Evolutionary conservation across 495 filamentous ascomycete species (phyloP).

Genomic region (Trichoderma parareesei): DNA sequence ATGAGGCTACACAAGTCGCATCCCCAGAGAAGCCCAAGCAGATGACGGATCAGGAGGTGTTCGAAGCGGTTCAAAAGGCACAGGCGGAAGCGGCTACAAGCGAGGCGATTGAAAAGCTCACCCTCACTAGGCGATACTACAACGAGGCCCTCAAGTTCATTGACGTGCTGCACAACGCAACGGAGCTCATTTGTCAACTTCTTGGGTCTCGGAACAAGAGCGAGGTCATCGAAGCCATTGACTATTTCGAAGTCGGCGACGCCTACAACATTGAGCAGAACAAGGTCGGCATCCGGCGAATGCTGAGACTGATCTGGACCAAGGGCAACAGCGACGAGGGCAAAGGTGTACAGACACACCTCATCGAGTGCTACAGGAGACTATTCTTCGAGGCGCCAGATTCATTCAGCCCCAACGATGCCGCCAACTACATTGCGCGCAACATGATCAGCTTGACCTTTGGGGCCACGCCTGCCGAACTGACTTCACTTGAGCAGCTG

Average conservation of each 20-base stretch:
- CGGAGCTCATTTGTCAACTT: slow-evolving; percentile 70
- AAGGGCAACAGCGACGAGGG: slow-evolving; percentile 99
- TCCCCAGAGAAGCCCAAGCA: slow-evolving; percentile 49
- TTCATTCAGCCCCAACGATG: slow-evolving; percentile 76
- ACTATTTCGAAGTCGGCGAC: slow-evolving; percentile 90
- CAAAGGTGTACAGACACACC: slow-evolving; percentile 92
- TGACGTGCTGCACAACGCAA: slow-evolving; percentile 79
- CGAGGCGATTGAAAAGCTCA: slow-evolving; percentile 74
- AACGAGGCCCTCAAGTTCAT: slow-evolving; percentile 89
- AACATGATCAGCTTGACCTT: slow-evolving; percentile 99
- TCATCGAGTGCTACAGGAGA: slow-evolving; percentile 94
- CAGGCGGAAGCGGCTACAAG: slow-evolving; percentile 60
- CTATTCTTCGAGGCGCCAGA: slow-evolving; percentile 94
- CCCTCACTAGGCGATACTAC: slow-evolving; percentile 84
- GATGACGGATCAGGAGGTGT: slow-evolving; percentile 50
- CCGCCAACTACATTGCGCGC: slow-evolving; percentile 89
- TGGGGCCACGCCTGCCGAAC: slow-evolving; percentile 84
- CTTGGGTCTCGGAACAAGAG: slow-evolving; percentile 90
- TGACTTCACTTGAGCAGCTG: slow-evolving; percentile 91
- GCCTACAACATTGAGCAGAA: slow-evolving; percentile 92
- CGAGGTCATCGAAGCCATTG: slow-evolving; percentile 98
- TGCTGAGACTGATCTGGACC: slow-evolving; percentile 97
- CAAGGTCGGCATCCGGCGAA: slow-evolving; percentile 79
- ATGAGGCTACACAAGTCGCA: slow-evolving; percentile 80
- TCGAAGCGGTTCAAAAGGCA: slow-evolving; percentile 55